These are phyloP conservation scores for Evernia prunastri DNA, from an alignment of 495 filamentous ascomycete species.

Conservation along the genomic window DNA sequence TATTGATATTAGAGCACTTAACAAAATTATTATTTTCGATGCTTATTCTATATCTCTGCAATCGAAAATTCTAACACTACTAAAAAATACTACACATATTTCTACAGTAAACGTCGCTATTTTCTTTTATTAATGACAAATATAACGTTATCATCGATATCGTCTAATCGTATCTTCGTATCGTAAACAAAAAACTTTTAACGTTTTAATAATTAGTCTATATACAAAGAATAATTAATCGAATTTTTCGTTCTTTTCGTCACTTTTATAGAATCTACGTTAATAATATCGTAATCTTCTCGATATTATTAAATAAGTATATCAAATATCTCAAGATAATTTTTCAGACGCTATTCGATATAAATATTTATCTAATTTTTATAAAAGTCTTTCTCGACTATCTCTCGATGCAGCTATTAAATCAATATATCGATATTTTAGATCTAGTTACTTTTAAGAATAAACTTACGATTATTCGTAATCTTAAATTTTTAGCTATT, in stretches of 20 bases:
- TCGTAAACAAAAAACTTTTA: too few species aligned
- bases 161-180: too few species aligned
- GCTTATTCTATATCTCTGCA: background rate
- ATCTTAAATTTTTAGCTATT: too few species aligned
- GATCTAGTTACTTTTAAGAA: too few species aligned
- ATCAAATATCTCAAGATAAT: background rate
- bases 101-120: background rate
- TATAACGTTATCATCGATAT: background rate
- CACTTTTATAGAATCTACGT: too few species aligned
- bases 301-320: too few species aligned
- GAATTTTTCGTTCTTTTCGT: too few species aligned
- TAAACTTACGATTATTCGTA: too few species aligned
- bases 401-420: background rate
- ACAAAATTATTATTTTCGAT: background rate
- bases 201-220: too few species aligned
- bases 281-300: too few species aligned
- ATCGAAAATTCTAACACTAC: background rate
- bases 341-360: background rate
- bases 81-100: background rate
- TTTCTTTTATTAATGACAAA: background rate
- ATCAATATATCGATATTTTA: background rate
- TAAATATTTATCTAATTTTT: background rate
- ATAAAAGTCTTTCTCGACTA: background rate
- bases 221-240: too few species aligned
- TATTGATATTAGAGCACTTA: background rate